Evolutionary conservation across 495 filamentous ascomycete species (phyloP), one percentile per base, ranked within the genome.

Genomic region (Talaromyces borbonicus): DNA sequence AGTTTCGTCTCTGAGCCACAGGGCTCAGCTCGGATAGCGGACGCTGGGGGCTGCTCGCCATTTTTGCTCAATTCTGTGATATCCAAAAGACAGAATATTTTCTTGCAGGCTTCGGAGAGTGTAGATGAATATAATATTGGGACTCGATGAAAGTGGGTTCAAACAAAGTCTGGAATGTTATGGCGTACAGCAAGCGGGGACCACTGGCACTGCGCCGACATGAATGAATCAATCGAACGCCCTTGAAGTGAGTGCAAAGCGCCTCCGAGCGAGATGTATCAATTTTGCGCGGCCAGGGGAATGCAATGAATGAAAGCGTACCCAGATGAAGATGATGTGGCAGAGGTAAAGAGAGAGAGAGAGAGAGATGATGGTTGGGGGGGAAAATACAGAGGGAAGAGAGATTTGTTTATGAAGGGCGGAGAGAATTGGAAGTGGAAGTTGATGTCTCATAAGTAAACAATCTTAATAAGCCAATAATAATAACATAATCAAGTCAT

Each of bases 1-100:
- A 92, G 58, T 93, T 92, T 30, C 74, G 62, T 49, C 74, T 63
- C 44, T 70, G 67, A 39, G 72, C 73, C 68, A 74, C 67, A 11
- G 73, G 74, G 51, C 72, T 74, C 56, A 78, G 59, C 58, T 78
- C 74, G 23, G 73, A 69, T 11, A 78, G 61, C 40, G 74, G 74
- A 51, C 71, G 58, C 56, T 70, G 72, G 15, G 47, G 49, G 20
- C 11, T 29, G 16, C 35, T 38, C 11, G 35, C 58, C 64, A 73
- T 71, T 14, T 51, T 71, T 54, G 26, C 36, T 9, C 11, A 8
- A 8, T 14, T 47, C 29, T n/a, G n/a, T n/a, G n/a, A n/a, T n/a
- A n/a, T n/a, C n/a, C n/a, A n/a, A n/a, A n/a, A n/a, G n/a, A n/a
- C 8, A 30, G 27, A 26, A 26, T 5, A 41, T 41, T 11, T 12